Evolutionary conservation across 164 flowering plant species (phyloP).

Genomic region (Euptelea pleiosperma): DNA sequence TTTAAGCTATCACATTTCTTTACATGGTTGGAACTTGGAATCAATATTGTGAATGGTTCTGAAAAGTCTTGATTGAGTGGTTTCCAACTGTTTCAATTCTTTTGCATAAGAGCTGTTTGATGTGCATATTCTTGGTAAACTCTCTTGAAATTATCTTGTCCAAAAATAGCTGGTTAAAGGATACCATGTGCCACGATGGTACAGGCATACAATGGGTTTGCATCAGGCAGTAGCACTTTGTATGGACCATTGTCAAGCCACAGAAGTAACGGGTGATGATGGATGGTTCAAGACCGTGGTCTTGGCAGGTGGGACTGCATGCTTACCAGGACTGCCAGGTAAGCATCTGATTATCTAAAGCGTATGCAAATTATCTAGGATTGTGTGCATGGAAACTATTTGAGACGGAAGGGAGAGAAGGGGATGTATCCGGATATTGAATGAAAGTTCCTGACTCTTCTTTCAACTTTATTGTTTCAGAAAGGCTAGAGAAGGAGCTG

Average conservation of each 20-base stretch:
- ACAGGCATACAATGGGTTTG: slow-evolving; percentile 77
- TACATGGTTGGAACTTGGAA: no score
- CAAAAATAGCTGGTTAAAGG: background rate
- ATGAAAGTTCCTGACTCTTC: background rate
- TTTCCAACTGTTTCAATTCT: no score
- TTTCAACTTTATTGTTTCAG: slow-evolving; percentile 36
- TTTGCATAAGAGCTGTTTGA: no score
- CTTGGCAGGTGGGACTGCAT: slow-evolving; percentile 83
- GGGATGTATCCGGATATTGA: background rate
- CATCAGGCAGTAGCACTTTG: slow-evolving; percentile 92
- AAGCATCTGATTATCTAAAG: background rate
- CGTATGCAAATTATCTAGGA: background rate
- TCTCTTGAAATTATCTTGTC: background rate
- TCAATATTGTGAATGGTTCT: no score
- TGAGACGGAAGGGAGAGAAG: background rate
- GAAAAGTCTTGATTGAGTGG: no score
- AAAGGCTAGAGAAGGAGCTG: slow-evolving; percentile 84
- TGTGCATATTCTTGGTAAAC: no score
- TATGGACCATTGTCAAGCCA: slow-evolving; percentile 83
- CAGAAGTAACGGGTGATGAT: slow-evolving; percentile 55
- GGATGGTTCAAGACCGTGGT: slow-evolving; percentile 91
- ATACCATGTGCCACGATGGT: background rate
- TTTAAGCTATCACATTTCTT: no score
- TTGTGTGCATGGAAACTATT: background rate
- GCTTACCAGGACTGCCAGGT: slow-evolving; percentile 95